Conservation (phyloP, 805 yeast species). For the Myxozyma sirexii region DNA sequence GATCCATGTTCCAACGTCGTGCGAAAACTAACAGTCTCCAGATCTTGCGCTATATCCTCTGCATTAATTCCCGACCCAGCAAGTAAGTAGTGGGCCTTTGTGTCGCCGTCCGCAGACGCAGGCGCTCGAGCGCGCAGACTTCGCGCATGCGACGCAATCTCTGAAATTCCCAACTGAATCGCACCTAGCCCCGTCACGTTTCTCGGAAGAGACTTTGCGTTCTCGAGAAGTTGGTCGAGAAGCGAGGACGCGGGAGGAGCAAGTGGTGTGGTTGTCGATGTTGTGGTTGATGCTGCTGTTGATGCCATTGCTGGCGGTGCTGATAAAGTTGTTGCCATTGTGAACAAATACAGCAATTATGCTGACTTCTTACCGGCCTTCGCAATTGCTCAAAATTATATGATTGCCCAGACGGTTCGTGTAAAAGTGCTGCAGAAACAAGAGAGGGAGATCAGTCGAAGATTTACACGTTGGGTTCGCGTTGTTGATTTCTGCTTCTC, state of each 20-base stretch:
- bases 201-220: slow-evolving; percentile 31
- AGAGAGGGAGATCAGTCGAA: not conserved
- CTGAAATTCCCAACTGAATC: slow-evolving; percentile 76
- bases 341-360: not conserved
- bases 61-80: slow-evolving; percentile 89
- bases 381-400: too few relatives aligned
- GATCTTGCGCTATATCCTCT: slow-evolving; percentile 70
- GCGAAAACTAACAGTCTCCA: slow-evolving; percentile 47
- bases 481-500: not conserved
- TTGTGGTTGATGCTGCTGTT: not conserved
- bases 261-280: not conserved
- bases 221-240: slow-evolving; percentile 31
- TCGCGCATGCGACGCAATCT: slow-evolving; percentile 69
- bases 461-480: not conserved
- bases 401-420: too few relatives aligned
- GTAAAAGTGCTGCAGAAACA: too few relatives aligned
- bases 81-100: slow-evolving; percentile 71
- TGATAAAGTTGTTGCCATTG: not conserved
- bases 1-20: slow-evolving; percentile 39
- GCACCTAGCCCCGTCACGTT: slow-evolving; percentile 57
- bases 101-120: slow-evolving; percentile 42
- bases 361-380: too few relatives aligned
- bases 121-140: slow-evolving; percentile 53
- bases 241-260: slow-evolving; percentile 30
- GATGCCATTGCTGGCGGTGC: not conserved